Evolutionary conservation across 108 stramenopile genomes (phyloP), one percentile per base, ranked within the genome.

Genomic region (Nannochloropsis gaditana): DNA sequence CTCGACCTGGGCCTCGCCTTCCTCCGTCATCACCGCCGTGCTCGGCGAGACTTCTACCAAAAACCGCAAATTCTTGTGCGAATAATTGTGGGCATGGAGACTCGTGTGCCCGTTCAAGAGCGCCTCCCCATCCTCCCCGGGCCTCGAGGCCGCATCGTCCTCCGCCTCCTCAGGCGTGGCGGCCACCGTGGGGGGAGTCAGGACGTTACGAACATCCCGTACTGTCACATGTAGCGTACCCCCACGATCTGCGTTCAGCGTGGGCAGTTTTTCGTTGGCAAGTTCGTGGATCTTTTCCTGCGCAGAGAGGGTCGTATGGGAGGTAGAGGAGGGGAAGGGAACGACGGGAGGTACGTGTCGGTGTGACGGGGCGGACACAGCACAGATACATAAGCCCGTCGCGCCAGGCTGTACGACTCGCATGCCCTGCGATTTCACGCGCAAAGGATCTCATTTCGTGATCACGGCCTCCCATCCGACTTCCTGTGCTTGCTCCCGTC

Each of bases 171-270:
- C 59, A 2, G 59, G 59, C 5, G 59, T n/a, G 8, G n/a, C 59
- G 59, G 59, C 59, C 59, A n/a, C n/a, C 2, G 59, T n/a, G 59
- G 59, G 59, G n/a, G 59, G 59, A n/a, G 59, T 15, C 15, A 73
- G 59, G 6, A 73, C 59, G 59, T 73, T 73, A 73, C 59, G 59
- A n/a, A 73, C 59, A 73, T 73, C 59, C n/a, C 59, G 59, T n/a
- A 73, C n/a, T n/a, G 59, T 73, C n/a, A 73, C 59, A 73, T 15
- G 19, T 3, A 73, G 59, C 19, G 59, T 73, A n/a, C 59, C 59
- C 19, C 59, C 19, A 15, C n/a, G 15, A n/a, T 73, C 59, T 15
- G 59, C 59, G 6, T 73, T 73, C 19, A 73, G 59, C 8, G 19
- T 15, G 3, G 59, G 59, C 15, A 73, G 59, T 15, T 15, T 73